Percentiles rank a stretch among this genome's conserved stretches.
phyloP scores from a whole-genome alignment of 805 yeast genomes.

The Priceomyces carsonii region DNA sequence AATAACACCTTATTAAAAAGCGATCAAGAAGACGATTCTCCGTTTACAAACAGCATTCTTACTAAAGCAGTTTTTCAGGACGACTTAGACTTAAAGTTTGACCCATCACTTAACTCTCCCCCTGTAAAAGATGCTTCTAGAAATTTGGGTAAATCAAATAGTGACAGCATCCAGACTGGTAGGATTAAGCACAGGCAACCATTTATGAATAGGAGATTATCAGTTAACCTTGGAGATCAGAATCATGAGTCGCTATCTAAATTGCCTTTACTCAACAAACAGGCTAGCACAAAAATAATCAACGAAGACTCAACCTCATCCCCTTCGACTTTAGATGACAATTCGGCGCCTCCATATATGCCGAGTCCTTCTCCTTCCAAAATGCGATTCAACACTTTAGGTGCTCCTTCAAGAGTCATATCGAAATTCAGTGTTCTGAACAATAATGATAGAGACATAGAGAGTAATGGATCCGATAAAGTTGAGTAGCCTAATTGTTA shows the following conservation, averaged over 20 bases:
- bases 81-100: slow-evolving; percentile 28
- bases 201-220: slow-evolving; percentile 17
- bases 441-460: slow-evolving; percentile 16
- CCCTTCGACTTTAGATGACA: not conserved
- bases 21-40: slow-evolving; percentile 31
- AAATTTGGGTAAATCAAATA: not conserved
- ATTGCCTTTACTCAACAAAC: slow-evolving; percentile 35
- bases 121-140: slow-evolving; percentile 13
- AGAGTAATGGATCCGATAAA: slow-evolving; percentile 25
- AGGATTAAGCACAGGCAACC: slow-evolving; percentile 6
- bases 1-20: slow-evolving; percentile 17
- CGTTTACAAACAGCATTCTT: slow-evolving; percentile 22
- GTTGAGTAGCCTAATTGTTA: slow-evolving; percentile 16
- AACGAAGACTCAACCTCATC: not conserved
- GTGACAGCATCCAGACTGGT: slow-evolving; percentile 1
- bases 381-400: slow-evolving; percentile 10
- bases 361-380: slow-evolving; percentile 6
- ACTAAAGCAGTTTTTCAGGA: slow-evolving; percentile 21
- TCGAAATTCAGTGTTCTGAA: slow-evolving; percentile 12
- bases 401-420: slow-evolving; percentile 19
- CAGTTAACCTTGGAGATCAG: slow-evolving; percentile 12
- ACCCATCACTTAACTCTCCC: slow-evolving; percentile 33
- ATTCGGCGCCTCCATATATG: not conserved
- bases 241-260: slow-evolving; percentile 13
- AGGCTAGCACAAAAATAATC: slow-evolving; percentile 27